A percentile compares a stretch with the other conserved stretches of the same genome.
These are phyloP conservation scores for Syzygium oleosum DNA, from an alignment of 345 rosid species.

Conservation along the genomic window DNA sequence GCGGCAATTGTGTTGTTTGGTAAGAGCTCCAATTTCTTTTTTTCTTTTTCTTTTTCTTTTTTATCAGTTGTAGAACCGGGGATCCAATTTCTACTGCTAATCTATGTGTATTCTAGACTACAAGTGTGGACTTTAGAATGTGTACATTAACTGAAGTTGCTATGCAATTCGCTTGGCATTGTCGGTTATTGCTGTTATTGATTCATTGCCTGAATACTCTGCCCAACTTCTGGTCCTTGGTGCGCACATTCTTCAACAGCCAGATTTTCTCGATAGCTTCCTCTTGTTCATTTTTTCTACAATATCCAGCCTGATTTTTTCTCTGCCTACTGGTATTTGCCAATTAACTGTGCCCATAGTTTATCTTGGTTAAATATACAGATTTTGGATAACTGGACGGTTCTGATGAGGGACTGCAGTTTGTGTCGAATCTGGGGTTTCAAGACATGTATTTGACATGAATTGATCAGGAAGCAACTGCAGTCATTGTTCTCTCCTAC, in stretches of 20 bases:
- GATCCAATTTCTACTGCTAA: background rate
- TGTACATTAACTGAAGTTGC: background rate
- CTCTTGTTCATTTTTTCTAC: background rate
- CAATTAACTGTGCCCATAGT: background rate
- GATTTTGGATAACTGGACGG: background rate
- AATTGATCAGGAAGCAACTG: background rate
- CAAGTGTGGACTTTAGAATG: background rate
- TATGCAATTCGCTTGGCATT: background rate
- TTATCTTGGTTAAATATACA: background rate
- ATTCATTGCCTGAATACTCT: background rate
- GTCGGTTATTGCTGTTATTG: background rate
- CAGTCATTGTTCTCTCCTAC: background rate
- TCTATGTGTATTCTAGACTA: background rate
- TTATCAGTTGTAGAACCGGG: background rate
- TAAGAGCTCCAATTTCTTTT: constrained; percentile 18
- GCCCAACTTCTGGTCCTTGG: background rate
- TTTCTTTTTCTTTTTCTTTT: background rate
- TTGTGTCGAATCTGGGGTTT: background rate
- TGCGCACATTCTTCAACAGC: background rate
- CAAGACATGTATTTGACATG: background rate
- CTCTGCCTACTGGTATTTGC: background rate
- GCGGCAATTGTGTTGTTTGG: constrained; percentile 98
- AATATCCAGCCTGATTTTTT: background rate
- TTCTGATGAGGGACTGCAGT: background rate
- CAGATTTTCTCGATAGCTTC: background rate